Conservation (phyloP, 805 yeast species). For the Candida ulmi region DNA sequence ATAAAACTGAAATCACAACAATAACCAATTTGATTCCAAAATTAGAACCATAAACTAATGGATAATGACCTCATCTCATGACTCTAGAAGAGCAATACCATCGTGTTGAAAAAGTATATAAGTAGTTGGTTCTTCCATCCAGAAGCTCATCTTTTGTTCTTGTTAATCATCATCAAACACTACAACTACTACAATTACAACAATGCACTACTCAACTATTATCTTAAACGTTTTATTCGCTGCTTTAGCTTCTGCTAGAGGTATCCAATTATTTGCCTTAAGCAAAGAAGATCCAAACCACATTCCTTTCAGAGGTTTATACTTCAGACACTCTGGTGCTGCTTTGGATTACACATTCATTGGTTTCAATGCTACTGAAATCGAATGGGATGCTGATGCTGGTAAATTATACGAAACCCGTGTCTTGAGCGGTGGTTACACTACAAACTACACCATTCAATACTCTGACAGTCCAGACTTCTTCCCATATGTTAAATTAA, state of each 20-base stretch:
- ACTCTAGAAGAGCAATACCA: no score
- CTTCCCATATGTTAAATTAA: background rate
- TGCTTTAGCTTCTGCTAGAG: background rate
- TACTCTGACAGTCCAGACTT: background rate
- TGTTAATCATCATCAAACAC: no score
- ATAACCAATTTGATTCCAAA: no score
- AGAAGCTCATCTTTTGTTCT: no score
- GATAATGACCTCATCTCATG: no score
- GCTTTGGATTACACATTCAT: background rate
- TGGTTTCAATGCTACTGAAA: background rate
- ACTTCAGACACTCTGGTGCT: background rate
- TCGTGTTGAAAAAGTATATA: no score
- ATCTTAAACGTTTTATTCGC: background rate
- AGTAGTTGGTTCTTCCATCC: no score
- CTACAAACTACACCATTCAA: background rate
- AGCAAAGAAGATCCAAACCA: background rate
- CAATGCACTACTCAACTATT: background rate
- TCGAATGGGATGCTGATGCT: background rate
- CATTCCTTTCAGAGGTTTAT: background rate
- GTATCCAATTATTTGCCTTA: background rate
- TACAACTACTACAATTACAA: no score
- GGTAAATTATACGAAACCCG: background rate
- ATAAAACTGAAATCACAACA: no score
- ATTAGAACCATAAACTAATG: no score
- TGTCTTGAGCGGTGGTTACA: background rate